Conservation (phyloP, 805 yeast species). For the Candida dajiaensis region DNA sequence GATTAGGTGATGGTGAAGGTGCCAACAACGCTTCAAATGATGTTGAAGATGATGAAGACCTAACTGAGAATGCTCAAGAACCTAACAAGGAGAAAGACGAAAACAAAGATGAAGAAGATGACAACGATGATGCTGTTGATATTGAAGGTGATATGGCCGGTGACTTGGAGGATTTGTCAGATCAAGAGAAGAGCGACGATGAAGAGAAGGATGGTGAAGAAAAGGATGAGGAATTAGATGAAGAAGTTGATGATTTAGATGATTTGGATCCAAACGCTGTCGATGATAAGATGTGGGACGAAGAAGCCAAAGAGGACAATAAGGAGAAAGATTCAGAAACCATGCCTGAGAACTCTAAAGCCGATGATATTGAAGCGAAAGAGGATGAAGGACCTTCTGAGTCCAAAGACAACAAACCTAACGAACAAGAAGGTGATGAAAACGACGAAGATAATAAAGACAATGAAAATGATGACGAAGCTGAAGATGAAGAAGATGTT, state of each 20-base stretch:
- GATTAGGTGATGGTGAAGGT: slow-evolving; percentile 90
- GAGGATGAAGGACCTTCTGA: slow-evolving; percentile 32
- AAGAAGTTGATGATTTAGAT: slow-evolving; percentile 82
- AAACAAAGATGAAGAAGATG: slow-evolving; percentile 59
- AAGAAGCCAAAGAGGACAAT: slow-evolving; percentile 67
- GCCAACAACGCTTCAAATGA: slow-evolving; percentile 76
- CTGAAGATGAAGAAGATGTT: slow-evolving; percentile 61
- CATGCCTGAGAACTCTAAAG: slow-evolving; percentile 49
- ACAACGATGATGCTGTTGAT: slow-evolving; percentile 83
- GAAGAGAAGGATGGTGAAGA: slow-evolving; percentile 50
- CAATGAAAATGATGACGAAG: slow-evolving; percentile 47
- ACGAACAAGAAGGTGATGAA: slow-evolving; percentile 30
- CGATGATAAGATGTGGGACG: slow-evolving; percentile 98
- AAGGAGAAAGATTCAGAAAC: slow-evolving; percentile 81
- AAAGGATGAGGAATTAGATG: slow-evolving; percentile 74
- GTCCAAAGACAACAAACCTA: slow-evolving; percentile 28
- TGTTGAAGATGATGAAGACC: slow-evolving; percentile 87
- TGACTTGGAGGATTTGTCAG: slow-evolving; percentile 72
- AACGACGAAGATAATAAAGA: slow-evolving; percentile 32
- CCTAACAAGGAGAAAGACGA: slow-evolving; percentile 70
- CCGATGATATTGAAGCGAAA: slow-evolving; percentile 38
- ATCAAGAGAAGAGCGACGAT: slow-evolving; percentile 53
- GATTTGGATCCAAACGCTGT: slow-evolving; percentile 91
- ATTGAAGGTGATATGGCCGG: slow-evolving; percentile 98
- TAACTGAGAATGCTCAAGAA: slow-evolving; percentile 62